Percentiles rank a stretch among this genome's conserved stretches.
Conservation (phyloP, 2,329 filamentous ascomycete species). For the Ophiostoma sp. region DNA sequence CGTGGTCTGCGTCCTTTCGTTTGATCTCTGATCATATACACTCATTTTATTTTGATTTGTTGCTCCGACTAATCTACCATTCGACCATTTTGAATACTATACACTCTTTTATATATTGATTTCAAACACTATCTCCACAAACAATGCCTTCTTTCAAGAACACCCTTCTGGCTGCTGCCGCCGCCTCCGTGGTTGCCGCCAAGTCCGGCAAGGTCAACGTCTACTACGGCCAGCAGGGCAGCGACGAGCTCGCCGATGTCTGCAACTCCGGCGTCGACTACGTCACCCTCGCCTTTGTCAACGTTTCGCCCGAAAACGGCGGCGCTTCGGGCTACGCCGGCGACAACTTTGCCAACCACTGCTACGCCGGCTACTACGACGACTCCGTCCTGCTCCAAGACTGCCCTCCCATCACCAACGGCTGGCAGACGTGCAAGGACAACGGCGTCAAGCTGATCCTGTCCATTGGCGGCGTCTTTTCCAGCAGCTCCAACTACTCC, state of each 20-base stretch:
- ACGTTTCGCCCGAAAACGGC: slow-evolving; percentile 38
- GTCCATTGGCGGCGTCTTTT: slow-evolving; percentile 53
- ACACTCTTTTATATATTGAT: background rate
- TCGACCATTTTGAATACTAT: background rate
- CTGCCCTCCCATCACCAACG: slow-evolving; percentile 35
- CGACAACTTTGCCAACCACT: slow-evolving; percentile 39
- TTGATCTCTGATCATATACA: slow-evolving; percentile 25
- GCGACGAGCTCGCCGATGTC: slow-evolving; percentile 29
- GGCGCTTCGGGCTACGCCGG: slow-evolving; percentile 34
- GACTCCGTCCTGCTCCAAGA: slow-evolving; percentile 34
- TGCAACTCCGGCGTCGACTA: slow-evolving; percentile 39
- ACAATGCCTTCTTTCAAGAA: slow-evolving; percentile 28
- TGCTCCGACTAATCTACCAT: background rate
- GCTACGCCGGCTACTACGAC: slow-evolving; percentile 33
- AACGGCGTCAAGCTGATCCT: slow-evolving; percentile 59
- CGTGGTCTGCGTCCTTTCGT: slow-evolving; percentile 29
- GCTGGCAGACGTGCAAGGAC: slow-evolving; percentile 47
- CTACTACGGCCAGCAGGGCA: slow-evolving; percentile 35
- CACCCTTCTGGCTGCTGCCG: slow-evolving; percentile 30
- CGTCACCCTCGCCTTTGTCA: slow-evolving; percentile 39
- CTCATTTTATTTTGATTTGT: slow-evolving; percentile 14
- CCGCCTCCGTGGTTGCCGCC: slow-evolving; percentile 29
- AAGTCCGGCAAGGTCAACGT: slow-evolving; percentile 31
- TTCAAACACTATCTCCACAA: background rate
- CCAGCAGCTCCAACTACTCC: slow-evolving; percentile 34